A percentile compares a stretch with the other conserved stretches of the same genome.
These are phyloP conservation scores for Zea luxurians DNA, from an alignment of 176 grass and related monocot genomes.

Conservation along the genomic window DNA sequence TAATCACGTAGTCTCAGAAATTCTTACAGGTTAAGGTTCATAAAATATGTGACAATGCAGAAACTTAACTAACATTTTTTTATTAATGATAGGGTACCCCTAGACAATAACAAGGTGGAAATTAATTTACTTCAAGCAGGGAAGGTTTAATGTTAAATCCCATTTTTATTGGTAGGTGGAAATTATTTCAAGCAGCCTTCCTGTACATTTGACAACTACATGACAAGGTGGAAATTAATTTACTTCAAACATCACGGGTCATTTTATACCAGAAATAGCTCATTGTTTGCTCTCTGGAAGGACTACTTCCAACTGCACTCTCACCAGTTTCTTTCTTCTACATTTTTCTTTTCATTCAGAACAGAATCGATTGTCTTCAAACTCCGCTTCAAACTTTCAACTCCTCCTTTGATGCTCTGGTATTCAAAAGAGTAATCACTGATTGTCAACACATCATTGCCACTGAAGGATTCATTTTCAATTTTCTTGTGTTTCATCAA, in stretches of 20 bases:
- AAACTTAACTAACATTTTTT: no score
- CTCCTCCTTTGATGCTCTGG: slow-evolving; percentile 65
- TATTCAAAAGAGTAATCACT: slow-evolving; percentile 62
- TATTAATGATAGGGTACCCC: no score
- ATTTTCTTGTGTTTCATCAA: slow-evolving; percentile 53
- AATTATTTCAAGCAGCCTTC: no score
- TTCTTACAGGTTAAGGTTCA: no score
- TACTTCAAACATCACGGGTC: background rate
- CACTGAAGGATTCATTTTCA: slow-evolving; percentile 38
- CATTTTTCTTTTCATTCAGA: slow-evolving; percentile 55
- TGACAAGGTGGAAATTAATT: no score
- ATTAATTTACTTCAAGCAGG: background rate
- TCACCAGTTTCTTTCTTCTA: slow-evolving; percentile 40
- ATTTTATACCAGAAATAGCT: slow-evolving; percentile 35
- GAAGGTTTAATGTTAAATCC: background rate
- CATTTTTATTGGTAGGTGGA: no score
- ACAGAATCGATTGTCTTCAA: slow-evolving; percentile 43
- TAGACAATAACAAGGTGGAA: background rate
- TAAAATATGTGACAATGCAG: no score
- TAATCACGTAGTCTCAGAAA: no score
- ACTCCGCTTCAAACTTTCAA: slow-evolving; percentile 66
- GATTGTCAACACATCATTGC: slow-evolving; percentile 43
- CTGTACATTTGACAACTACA: no score
- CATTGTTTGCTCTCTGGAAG: slow-evolving; percentile 35
- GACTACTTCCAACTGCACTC: slow-evolving; percentile 11